Conservation (phyloP, 2,329 filamentous ascomycete species). For the Trichoderma pleuroti region DNA sequence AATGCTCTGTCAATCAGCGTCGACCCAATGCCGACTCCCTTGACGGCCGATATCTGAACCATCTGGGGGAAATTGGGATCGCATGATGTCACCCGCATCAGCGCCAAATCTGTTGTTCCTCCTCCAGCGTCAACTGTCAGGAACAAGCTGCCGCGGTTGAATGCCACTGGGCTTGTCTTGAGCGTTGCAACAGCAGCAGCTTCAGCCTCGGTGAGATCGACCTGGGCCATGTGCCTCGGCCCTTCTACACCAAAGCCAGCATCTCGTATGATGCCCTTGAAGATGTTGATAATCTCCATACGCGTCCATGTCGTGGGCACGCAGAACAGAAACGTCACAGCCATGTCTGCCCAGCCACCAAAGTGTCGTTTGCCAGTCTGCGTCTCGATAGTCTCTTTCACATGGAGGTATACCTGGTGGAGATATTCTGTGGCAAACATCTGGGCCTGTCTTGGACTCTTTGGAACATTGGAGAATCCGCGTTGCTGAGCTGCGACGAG, state of each 20-base stretch:
- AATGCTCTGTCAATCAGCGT: conserved; percentile 46
- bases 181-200: conserved; percentile 46
- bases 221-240: conserved; percentile 35
- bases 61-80: conserved; percentile 29
- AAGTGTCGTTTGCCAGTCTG: conserved; percentile 36
- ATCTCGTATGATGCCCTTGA: conserved; percentile 44
- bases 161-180: conserved; percentile 39
- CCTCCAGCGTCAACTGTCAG: conserved; percentile 45
- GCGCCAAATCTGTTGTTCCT: conserved; percentile 44
- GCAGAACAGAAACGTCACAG: conserved; percentile 53
- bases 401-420: conserved; percentile 45
- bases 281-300: conserved; percentile 48
- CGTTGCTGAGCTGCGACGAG: conserved; percentile 41
- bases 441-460: conserved; percentile 26
- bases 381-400: conserved; percentile 43
- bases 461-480: conserved; percentile 43
- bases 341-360: conserved; percentile 42
- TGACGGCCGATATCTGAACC: conserved; percentile 37
- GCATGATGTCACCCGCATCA: conserved; percentile 40
- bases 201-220: conserved; percentile 48
- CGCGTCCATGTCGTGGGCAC: conserved; percentile 56
- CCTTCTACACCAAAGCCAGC: conserved; percentile 49
- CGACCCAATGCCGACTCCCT: conserved; percentile 45
- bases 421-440: conserved; percentile 48
- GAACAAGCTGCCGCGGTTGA: conserved; percentile 39